Evolutionary conservation across 176 grass and related monocot species (phyloP).

Genomic region (Avena atlantica): DNA sequence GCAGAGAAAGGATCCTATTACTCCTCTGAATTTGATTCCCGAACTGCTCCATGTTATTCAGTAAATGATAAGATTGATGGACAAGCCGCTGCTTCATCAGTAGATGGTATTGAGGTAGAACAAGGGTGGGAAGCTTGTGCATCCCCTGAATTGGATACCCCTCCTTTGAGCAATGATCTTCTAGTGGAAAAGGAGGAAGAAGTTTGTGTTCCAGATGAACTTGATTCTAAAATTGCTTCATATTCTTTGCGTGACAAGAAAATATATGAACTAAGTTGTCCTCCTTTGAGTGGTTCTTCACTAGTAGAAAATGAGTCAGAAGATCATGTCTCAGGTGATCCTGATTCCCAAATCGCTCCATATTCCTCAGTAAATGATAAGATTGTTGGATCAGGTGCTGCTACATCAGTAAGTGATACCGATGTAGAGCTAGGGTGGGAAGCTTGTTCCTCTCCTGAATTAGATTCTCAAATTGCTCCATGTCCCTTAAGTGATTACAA

Average conservation of each 20-base stretch:
- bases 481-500: slow-evolving; percentile 37
- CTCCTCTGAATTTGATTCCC: slow-evolving; percentile 33
- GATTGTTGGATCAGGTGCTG: slow-evolving; percentile 5
- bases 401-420: slow-evolving; percentile 1
- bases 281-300: slow-evolving; percentile 40
- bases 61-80: slow-evolving; percentile 39
- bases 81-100: too few species aligned
- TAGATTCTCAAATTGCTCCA: slow-evolving; percentile 29
- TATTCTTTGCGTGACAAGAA: slow-evolving; percentile 38
- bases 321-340: slow-evolving; percentile 23
- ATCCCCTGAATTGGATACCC: slow-evolving; percentile 26
- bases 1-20: slow-evolving; percentile 12
- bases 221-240: slow-evolving; percentile 36
- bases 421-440: slow-evolving; percentile 37
- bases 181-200: slow-evolving; percentile 22
- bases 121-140: too few species aligned
- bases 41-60: slow-evolving; percentile 16
- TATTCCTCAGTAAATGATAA: slow-evolving; percentile 33
- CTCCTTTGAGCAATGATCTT: slow-evolving; percentile 19
- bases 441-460: slow-evolving; percentile 30
- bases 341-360: slow-evolving; percentile 38
- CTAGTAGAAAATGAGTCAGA: slow-evolving; percentile 32
- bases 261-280: neutral
- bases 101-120: too few species aligned
- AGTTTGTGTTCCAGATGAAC: slow-evolving; percentile 39